Evolutionary conservation across 2,329 filamentous ascomycete genomes (phyloP).

Genomic region (Aspergillus melleus): DNA sequence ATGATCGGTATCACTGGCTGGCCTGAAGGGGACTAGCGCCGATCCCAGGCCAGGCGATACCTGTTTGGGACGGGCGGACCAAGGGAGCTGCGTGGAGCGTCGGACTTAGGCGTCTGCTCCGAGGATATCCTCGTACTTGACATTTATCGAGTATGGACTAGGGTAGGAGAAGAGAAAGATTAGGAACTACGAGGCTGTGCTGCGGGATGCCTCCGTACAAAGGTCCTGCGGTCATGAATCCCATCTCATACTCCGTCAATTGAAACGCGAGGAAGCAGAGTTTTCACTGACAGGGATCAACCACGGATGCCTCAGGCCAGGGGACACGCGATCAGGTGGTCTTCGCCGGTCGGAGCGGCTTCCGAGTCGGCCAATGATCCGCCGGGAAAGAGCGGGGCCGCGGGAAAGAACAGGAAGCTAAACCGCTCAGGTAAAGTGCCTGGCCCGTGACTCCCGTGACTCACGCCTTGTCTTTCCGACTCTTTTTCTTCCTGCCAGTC

Average conservation of each 20-base stretch:
- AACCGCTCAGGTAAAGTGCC: too few relatives aligned
- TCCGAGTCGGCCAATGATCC: too few relatives aligned
- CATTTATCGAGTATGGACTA: too few relatives aligned
- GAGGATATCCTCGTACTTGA: not conserved
- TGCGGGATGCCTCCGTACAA: too few relatives aligned
- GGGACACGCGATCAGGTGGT: not conserved
- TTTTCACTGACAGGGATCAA: not conserved
- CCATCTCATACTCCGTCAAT: not conserved
- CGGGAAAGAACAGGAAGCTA: too few relatives aligned
- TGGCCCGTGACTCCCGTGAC: too few relatives aligned
- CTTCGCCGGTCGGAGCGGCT: not conserved
- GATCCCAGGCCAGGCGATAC: conserved; percentile 13
- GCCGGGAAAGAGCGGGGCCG: not conserved
- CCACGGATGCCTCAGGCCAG: not conserved
- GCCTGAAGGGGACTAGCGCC: conserved; percentile 17
- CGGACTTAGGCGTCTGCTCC: not conserved
- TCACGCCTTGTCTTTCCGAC: too few relatives aligned
- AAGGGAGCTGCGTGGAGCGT: conserved; percentile 3
- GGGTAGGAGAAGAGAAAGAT: too few relatives aligned
- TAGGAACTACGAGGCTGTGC: too few relatives aligned
- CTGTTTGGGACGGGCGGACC: conserved; percentile 5
- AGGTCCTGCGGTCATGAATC: too few relatives aligned
- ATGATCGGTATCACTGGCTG: conserved; percentile 15
- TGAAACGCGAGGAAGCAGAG: not conserved
- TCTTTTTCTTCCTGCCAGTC: too few relatives aligned